phyloP scores from a whole-genome alignment of 306 rosid genomes.

The Vigna mungo region DNA sequence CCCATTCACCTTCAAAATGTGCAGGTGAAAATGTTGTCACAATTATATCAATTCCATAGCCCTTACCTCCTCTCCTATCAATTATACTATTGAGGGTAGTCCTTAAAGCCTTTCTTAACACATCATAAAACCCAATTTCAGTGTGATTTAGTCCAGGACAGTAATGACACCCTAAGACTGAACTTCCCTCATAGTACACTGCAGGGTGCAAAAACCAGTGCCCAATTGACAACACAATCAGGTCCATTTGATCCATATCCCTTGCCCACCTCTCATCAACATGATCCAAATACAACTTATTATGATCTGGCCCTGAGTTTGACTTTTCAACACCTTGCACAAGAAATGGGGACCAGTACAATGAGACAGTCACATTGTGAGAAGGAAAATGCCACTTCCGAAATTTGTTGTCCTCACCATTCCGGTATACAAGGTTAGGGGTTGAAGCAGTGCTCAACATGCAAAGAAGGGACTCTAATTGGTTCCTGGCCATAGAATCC shows the following conservation, averaged over 20 bases:
- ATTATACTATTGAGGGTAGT: conserved; percentile 60
- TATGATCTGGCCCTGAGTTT: conserved; percentile 55
- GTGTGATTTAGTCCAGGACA: conserved; percentile 83
- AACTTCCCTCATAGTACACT: conserved; percentile 68
- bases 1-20: conserved; percentile 97
- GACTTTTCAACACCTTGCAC: conserved; percentile 82
- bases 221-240: conserved; percentile 74
- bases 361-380: conserved; percentile 64
- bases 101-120: conserved; percentile 73
- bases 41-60: conserved; percentile 53
- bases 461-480: conserved; percentile 92
- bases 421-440: conserved; percentile 64
- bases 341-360: conserved; percentile 93
- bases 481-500: conserved; percentile 97
- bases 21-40: conserved; percentile 90
- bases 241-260: conserved; percentile 63
- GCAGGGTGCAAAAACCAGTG: conserved; percentile 97
- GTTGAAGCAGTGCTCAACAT: conserved; percentile 63
- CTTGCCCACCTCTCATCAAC: conserved; percentile 80
- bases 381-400: conserved; percentile 74
- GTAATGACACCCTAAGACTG: conserved; percentile 80
- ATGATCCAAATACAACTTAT: conserved; percentile 67
- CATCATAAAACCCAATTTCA: conserved; percentile 84
- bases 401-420: conserved; percentile 70
- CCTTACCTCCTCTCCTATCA: conserved; percentile 52